A percentile compares a stretch with the other conserved stretches of the same genome.
Evolutionary conservation across 1,284 basidiomycete genomes (phyloP).

Genomic region (Sanguinoderma infundibulare): DNA sequence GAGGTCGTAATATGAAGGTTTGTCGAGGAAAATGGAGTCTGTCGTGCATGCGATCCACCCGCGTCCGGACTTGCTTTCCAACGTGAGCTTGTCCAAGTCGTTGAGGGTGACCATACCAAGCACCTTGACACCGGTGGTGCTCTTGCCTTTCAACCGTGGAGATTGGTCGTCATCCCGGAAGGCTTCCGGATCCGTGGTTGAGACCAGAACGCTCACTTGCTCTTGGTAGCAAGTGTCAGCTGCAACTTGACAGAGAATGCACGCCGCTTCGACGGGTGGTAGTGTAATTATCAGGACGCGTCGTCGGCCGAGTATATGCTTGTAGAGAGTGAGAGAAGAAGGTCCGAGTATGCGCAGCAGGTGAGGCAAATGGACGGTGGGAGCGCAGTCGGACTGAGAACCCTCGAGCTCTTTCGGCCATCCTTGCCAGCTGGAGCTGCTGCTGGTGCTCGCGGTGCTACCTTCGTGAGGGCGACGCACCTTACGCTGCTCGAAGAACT

Average conservation of each 20-base stretch:
- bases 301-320: conserved; percentile 71
- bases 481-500: conserved; percentile 69
- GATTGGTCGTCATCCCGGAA: conserved; percentile 22
- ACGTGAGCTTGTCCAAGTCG: conserved; percentile 64
- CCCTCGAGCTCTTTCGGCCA: conserved; percentile 68
- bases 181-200: conserved; percentile 12
- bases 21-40: conserved; percentile 81
- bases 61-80: conserved; percentile 56
- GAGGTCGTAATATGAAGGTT: conserved; percentile 75
- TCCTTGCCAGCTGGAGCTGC: conserved; percentile 53
- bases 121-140: conserved; percentile 60
- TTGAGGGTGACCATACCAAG: conserved; percentile 78
- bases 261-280: conserved; percentile 78
- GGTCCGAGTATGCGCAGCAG: conserved; percentile 76
- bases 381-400: conserved; percentile 42
- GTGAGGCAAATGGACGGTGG: conserved; percentile 68
- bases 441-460: conserved; percentile 41
- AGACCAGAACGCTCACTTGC: conserved; percentile 37
- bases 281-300: conserved; percentile 77
- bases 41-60: conserved; percentile 87
- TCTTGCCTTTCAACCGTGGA: conserved; percentile 46
- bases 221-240: conserved; percentile 72
- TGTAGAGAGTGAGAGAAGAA: conserved; percentile 75
- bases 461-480: conserved; percentile 49
- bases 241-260: conserved; percentile 74